Base-by-base conservation (phyloP, 1,284 basidiomycete species). In the Inonotus hispidus region DNA sequence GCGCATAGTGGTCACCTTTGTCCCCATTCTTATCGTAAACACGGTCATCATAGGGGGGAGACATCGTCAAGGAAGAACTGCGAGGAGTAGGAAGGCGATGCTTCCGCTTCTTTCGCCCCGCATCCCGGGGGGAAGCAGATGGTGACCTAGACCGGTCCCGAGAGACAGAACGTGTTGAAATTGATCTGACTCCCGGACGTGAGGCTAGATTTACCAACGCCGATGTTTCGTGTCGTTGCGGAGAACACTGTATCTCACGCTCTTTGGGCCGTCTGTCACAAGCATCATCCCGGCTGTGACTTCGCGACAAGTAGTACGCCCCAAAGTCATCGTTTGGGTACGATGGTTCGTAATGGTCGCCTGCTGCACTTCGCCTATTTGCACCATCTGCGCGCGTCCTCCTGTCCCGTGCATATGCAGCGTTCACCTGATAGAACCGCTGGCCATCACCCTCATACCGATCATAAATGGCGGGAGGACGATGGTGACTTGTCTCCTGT, bases 391-490 rank as follows among this genome's bases (percentile, higher is more conserved):
- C 35, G 5, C 52, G 59, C 3, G n/a, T 16, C 8, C 41, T 35
- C 25, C 61, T 16, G 1, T 59, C 58, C 3, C 45, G 43, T n/a
- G 37, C 37, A 29, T 38, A 27, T 29, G 50, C 62, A 27, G 55
- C 71, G 69, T 72, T 70, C 38, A 70, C 71, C 50, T 74, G 69
- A 49, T 69, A 69, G 53, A 69, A 71, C 63, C 74, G 74, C 58
- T 73, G 68, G 57, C 79, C 77, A 56, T 80, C 78, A 45, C 79
- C 79, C 52, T 72, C 74, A 25, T 72, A 67, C 59, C 77, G 71
- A 50, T 80, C 80, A 61, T 81, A 79, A 14, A 76, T 73, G 56
- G 69, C 73, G 5, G 66, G 37, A 23, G 66, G 66, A 53, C 53
- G 50, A 29, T 61, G 16, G 35, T 21, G 46, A 38, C 46, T 47